Evolutionary conservation across 495 filamentous ascomycete species (phyloP).

Genomic region (Penicilliopsis zonata): DNA sequence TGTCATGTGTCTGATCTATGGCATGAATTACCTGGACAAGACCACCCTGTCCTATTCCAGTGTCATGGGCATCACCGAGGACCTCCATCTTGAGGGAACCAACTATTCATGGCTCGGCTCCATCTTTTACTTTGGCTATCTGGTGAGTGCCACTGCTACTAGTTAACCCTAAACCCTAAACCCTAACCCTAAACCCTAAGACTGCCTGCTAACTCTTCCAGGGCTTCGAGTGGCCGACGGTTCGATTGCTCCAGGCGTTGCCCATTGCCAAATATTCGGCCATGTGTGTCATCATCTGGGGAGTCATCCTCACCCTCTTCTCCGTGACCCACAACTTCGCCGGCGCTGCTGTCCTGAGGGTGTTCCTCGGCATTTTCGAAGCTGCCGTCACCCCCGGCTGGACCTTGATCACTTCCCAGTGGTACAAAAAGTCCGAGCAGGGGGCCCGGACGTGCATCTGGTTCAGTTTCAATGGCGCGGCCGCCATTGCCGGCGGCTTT

Average conservation of each 20-base stretch:
- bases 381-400: slow-evolving; percentile 43
- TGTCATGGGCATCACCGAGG: slow-evolving; percentile 22
- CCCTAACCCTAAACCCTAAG: neutral
- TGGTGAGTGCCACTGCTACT: too few relatives aligned
- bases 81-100: slow-evolving; percentile 20
- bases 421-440: slow-evolving; percentile 17
- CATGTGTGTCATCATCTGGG: slow-evolving; percentile 40
- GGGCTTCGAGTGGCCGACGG: slow-evolving; percentile 30
- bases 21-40: slow-evolving; percentile 37
- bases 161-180: too few relatives aligned
- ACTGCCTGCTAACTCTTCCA: slow-evolving; percentile 26
- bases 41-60: slow-evolving; percentile 33
- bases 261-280: slow-evolving; percentile 40
- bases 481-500: slow-evolving; percentile 36
- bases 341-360: slow-evolving; percentile 27
- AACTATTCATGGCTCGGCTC: slow-evolving; percentile 32
- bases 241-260: slow-evolving; percentile 30
- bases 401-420: slow-evolving; percentile 1
- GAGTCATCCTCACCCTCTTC: slow-evolving; percentile 40
- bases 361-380: slow-evolving; percentile 51
- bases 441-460: slow-evolving; percentile 31
- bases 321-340: slow-evolving; percentile 35
- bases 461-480: slow-evolving; percentile 38
- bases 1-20: slow-evolving; percentile 16
- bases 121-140: slow-evolving; percentile 31